A percentile compares a stretch with the other conserved stretches of the same genome.
Evolutionary conservation across 495 filamentous ascomycete species (phyloP).

Genomic region (Trypethelium eluteriae): DNA sequence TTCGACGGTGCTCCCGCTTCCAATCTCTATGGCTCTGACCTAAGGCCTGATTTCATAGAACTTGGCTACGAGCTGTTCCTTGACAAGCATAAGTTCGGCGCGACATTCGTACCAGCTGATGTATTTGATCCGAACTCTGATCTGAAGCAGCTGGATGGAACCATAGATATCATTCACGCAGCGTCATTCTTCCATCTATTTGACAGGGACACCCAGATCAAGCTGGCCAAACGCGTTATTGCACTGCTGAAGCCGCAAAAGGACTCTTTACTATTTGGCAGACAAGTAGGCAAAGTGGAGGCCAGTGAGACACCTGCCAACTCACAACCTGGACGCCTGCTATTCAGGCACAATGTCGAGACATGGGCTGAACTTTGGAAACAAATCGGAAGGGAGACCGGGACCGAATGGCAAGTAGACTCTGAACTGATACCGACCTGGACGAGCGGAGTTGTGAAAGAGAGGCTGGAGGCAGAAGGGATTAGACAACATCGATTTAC

Average conservation of each 20-base stretch:
- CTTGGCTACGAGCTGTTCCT: slow-evolving; percentile 46
- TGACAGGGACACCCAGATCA: slow-evolving; percentile 45
- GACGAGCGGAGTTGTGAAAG: neutral
- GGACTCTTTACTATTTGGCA: slow-evolving; percentile 44
- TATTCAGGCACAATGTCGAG: slow-evolving; percentile 42
- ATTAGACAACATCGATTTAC: neutral
- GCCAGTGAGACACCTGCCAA: slow-evolving; percentile 27
- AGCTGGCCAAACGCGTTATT: slow-evolving; percentile 41
- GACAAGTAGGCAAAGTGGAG: slow-evolving; percentile 40
- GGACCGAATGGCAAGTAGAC: slow-evolving; percentile 41
- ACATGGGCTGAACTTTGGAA: slow-evolving; percentile 47
- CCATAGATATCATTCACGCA: slow-evolving; percentile 50
- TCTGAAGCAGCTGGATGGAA: slow-evolving; percentile 36
- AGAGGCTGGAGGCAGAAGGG: neutral
- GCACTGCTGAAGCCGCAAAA: slow-evolving; percentile 39
- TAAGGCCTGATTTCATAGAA: slow-evolving; percentile 37
- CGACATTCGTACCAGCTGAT: slow-evolving; percentile 44
- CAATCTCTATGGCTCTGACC: slow-evolving; percentile 39
- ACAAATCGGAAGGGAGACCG: slow-evolving; percentile 42
- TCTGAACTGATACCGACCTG: slow-evolving; percentile 15
- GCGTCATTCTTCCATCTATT: slow-evolving; percentile 57
- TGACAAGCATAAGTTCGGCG: slow-evolving; percentile 39
- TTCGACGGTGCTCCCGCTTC: slow-evolving; percentile 25
- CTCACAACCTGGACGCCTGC: slow-evolving; percentile 19
- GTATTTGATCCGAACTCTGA: slow-evolving; percentile 43